These are phyloP conservation scores for Phytophthora colocasiae DNA, from an alignment of 352 stramenopile species.

Conservation along the genomic window DNA sequence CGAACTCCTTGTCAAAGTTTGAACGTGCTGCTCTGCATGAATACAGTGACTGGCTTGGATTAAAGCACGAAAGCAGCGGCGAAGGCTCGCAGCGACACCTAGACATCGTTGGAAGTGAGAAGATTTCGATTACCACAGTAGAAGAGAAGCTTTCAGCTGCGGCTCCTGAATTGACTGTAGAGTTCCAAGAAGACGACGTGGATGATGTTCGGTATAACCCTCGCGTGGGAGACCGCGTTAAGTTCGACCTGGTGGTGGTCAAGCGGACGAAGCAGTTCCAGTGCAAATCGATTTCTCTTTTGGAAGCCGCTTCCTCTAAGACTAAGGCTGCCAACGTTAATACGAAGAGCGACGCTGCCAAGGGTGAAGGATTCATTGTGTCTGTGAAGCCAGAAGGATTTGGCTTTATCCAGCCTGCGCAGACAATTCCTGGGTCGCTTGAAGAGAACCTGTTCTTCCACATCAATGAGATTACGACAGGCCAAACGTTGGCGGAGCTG, in stretches of 20 bases:
- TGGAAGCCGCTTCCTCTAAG: constrained; percentile 38
- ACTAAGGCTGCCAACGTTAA: constrained; percentile 29
- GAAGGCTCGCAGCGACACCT: constrained; percentile 51
- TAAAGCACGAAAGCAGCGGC: constrained; percentile 60
- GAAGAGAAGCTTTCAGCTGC: constrained; percentile 28
- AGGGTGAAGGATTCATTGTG: constrained; percentile 69
- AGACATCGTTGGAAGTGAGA: constrained; percentile 41
- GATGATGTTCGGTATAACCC: constrained; percentile 75
- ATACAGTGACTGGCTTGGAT: constrained; percentile 69
- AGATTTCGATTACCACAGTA: constrained; percentile 30
- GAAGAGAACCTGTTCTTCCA: constrained; percentile 85
- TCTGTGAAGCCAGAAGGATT: constrained; percentile 75
- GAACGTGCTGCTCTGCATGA: constrained; percentile 69
- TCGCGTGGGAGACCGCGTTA: constrained; percentile 65
- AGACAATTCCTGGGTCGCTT: constrained; percentile 35
- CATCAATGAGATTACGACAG: constrained; percentile 71
- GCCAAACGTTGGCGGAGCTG: constrained; percentile 59
- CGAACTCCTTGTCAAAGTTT: constrained; percentile 60
- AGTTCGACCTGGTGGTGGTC: constrained; percentile 59
- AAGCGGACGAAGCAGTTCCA: constrained; percentile 77
- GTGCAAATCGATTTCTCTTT: constrained; percentile 57
- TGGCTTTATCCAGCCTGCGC: constrained; percentile 75
- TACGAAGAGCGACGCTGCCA: constrained; percentile 24
- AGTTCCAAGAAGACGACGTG: constrained; percentile 71
- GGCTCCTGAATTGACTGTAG: constrained; percentile 45